Conservation (phyloP, 306 rosid genomes). For the Casuarina glauca region DNA sequence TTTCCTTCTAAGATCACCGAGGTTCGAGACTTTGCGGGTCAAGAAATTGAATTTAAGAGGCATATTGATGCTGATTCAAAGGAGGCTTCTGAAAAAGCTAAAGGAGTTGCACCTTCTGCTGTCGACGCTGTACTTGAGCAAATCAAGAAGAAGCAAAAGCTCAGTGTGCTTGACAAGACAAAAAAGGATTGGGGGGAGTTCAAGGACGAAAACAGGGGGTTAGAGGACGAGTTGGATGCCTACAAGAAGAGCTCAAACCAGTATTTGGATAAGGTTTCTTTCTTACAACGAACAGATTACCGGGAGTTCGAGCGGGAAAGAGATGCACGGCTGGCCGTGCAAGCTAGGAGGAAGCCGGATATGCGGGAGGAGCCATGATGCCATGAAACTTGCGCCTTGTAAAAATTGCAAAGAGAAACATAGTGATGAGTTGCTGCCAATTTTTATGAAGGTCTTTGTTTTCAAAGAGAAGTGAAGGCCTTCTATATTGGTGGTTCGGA, state of each 20-base stretch:
- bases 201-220: conserved; percentile 77
- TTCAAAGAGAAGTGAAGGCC: conserved; percentile 19
- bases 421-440: conserved; percentile 11
- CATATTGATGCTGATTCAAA: conserved; percentile 82
- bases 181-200: conserved; percentile 98
- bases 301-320: conserved; percentile 97
- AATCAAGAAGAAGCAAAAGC: conserved; percentile 92
- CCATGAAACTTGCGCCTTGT: conserved; percentile 12
- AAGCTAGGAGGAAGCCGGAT: conserved; percentile 76
- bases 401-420: conserved; percentile 18
- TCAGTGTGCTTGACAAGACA: conserved; percentile 94
- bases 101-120: conserved; percentile 71
- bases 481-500: conserved; percentile 14
- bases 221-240: conserved; percentile 89
- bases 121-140: conserved; percentile 88
- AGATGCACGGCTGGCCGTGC: conserved; percentile 84
- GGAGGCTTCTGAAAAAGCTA: conserved; percentile 72
- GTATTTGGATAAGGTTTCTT: conserved; percentile 83
- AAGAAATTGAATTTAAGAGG: conserved; percentile 83
- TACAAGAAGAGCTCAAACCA: conserved; percentile 98
- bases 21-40: conserved; percentile 95
- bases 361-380: conserved; percentile 69
- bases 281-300: conserved; percentile 91
- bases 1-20: conserved; percentile 66
- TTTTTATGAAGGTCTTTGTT: conserved; percentile 19